phyloP scores from a whole-genome alignment of 2,329 filamentous ascomycete species.

The Scedosporium aurantiacum region DNA sequence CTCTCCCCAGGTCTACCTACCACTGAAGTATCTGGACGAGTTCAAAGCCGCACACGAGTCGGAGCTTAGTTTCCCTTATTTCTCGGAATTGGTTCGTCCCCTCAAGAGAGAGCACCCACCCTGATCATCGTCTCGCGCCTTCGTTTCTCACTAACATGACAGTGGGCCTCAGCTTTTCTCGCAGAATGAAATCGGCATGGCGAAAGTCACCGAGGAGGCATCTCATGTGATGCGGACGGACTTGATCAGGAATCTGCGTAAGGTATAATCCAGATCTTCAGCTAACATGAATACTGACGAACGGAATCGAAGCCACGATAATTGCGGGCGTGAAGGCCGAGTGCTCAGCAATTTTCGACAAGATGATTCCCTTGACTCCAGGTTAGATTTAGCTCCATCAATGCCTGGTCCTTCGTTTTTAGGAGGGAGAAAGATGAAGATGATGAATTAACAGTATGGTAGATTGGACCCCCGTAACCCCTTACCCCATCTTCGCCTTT shows the following conservation, averaged over 20 bases:
- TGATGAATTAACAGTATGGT: neutral
- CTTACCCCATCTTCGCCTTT: constrained; percentile 4
- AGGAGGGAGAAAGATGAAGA: neutral
- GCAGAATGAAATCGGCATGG: constrained; percentile 6
- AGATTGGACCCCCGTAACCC: constrained; percentile 2
- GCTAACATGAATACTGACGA: neutral
- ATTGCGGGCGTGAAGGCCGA: constrained; percentile 3
- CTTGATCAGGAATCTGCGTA: constrained; percentile 1
- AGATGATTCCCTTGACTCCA: constrained; percentile 2
- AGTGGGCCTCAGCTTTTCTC: neutral
- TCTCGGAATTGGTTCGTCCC: constrained; percentile 1
- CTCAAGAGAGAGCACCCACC: neutral
- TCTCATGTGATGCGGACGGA: constrained; percentile 5
- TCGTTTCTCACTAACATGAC: neutral
- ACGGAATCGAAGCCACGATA: neutral
- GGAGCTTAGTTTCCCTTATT: constrained; percentile 2
- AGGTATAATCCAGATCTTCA: neutral
- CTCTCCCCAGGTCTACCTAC: neutral
- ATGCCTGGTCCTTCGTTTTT: neutral
- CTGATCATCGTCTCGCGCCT: neutral
- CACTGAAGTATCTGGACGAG: constrained; percentile 1
- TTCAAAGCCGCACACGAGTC: constrained; percentile 3
- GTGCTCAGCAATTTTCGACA: constrained; percentile 4
- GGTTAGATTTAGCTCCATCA: neutral
- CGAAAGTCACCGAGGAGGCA: constrained; percentile 5